Evolutionary conservation across 2,329 filamentous ascomycete species (phyloP).

Genomic region (Aspergillus nomiae): DNA sequence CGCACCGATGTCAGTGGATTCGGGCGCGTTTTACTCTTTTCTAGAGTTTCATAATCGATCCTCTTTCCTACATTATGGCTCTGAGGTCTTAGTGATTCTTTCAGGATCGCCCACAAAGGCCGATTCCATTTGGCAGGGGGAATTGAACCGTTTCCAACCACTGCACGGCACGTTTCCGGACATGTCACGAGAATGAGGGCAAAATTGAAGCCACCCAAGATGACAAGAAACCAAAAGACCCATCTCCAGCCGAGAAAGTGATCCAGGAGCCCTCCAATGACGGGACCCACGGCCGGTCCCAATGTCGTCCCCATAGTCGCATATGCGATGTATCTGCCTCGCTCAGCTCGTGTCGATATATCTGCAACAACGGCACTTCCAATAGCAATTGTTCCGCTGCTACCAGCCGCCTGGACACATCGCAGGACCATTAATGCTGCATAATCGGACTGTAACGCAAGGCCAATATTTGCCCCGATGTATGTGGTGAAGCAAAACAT

Average conservation of each 20-base stretch:
- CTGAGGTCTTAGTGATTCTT: neutral
- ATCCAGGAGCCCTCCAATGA: conserved; percentile 65
- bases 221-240: conserved; percentile 70
- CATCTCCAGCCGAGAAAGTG: conserved; percentile 68
- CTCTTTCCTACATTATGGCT: neutral
- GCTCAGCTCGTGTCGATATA: conserved; percentile 66
- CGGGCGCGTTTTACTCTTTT: conserved; percentile 17
- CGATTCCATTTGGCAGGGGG: conserved; percentile 27
- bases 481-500: conserved; percentile 56
- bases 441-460: conserved; percentile 39
- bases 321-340: conserved; percentile 72
- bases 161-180: conserved; percentile 52
- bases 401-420: conserved; percentile 49
- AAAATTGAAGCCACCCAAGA: conserved; percentile 48
- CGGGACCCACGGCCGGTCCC: conserved; percentile 56
- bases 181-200: conserved; percentile 58
- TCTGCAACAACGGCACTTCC: conserved; percentile 73
- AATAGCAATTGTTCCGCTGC: conserved; percentile 70
- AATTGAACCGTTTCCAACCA: conserved; percentile 39
- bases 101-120: conserved; percentile 15
- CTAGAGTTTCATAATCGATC: conserved; percentile 12
- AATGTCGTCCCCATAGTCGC: conserved; percentile 61
- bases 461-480: conserved; percentile 38
- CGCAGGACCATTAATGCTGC: conserved; percentile 38
- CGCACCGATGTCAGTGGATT: conserved; percentile 28